Conservation (phyloP, 2,329 filamentous ascomycete genomes). For the Colletotrichum camelliae region DNA sequence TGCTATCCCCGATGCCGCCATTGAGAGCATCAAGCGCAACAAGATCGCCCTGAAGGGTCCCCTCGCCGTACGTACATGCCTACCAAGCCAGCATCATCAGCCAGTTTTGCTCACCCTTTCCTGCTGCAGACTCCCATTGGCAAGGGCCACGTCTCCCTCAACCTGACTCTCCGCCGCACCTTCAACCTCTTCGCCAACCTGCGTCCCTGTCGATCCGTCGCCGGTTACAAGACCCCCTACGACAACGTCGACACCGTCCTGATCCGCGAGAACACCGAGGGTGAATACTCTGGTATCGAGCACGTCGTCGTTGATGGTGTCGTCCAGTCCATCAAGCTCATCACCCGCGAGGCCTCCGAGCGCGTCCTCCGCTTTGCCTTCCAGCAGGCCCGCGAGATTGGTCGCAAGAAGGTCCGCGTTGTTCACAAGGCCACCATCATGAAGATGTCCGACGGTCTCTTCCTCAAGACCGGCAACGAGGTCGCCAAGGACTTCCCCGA, state of each 20-base stretch:
- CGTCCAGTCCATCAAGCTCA: conserved; percentile 99
- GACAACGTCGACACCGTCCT: conserved; percentile 96
- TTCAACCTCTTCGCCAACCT: conserved; percentile 99
- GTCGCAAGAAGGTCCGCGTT: conserved; percentile 94
- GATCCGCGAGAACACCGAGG: conserved; percentile 99
- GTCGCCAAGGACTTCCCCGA: conserved; percentile 94
- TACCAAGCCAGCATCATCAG: too few relatives aligned
- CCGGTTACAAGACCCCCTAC: conserved; percentile 98
- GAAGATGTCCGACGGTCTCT: conserved; percentile 99
- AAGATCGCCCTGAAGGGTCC: conserved; percentile 98
- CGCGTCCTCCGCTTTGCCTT: conserved; percentile 96
- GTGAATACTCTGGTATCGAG: conserved; percentile 99
- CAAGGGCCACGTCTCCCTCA: conserved; percentile 98
- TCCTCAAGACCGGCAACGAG: conserved; percentile 84
- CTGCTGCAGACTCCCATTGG: conserved; percentile 57
- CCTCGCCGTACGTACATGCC: conserved; percentile 73
- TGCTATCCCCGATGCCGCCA: conserved; percentile 89
- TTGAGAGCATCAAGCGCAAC: conserved; percentile 92
- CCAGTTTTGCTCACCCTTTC: conserved; percentile 12
- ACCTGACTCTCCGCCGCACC: conserved; percentile 96
- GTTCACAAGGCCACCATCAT: conserved; percentile 99
- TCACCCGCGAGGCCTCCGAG: conserved; percentile 93
- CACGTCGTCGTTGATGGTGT: conserved; percentile 98
- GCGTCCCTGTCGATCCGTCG: conserved; percentile 95
- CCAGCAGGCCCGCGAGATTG: conserved; percentile 93